Conservation (phyloP, 1,139 yeast species). For the Debaryomyces udenii region DNA sequence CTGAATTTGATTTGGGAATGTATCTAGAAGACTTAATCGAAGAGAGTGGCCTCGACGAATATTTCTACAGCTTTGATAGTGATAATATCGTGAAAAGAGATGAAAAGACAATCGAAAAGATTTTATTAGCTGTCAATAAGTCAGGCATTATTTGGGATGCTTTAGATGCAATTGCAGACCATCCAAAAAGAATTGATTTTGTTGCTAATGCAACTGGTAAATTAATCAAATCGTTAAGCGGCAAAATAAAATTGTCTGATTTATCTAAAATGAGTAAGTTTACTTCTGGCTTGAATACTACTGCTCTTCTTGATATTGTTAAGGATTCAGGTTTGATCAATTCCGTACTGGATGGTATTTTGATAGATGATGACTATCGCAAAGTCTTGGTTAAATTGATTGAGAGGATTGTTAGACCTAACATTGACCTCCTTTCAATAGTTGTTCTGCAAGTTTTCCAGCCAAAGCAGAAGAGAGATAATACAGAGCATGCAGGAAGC, state of each 20-base stretch:
- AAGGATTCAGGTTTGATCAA: conserved; percentile 38
- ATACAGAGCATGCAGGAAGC: conserved; percentile 24
- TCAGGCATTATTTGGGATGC: conserved; percentile 42
- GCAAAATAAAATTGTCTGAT: too few species aligned
- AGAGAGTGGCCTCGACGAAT: conserved; percentile 14
- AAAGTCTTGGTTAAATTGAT: conserved; percentile 40
- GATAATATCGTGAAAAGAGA: conserved; percentile 20
- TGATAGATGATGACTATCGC: conserved; percentile 39
- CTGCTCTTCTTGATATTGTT: conserved; percentile 29
- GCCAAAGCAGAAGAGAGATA: conserved; percentile 29
- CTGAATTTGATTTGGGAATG: conserved; percentile 20
- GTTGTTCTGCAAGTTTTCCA: conserved; percentile 29
- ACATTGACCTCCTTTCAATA: conserved; percentile 30
- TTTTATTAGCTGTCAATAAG: conserved; percentile 33
- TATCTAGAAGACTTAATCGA: conserved; percentile 18
- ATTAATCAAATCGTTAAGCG: conserved; percentile 9
- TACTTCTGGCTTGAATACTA: conserved; percentile 23
- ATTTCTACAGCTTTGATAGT: conserved; percentile 15
- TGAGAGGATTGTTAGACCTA: conserved; percentile 34
- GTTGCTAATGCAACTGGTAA: conserved; percentile 36
- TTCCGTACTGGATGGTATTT: conserved; percentile 38
- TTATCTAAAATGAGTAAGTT: conserved; percentile 12
- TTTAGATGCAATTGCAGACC: conserved; percentile 40
- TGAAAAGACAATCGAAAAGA: conserved; percentile 25
- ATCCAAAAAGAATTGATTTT: conserved; percentile 30